Percentiles rank a stretch among this genome's conserved stretches.
Conservation (phyloP, 1,284 basidiomycete genomes). For the Hemileia vastatrix region DNA sequence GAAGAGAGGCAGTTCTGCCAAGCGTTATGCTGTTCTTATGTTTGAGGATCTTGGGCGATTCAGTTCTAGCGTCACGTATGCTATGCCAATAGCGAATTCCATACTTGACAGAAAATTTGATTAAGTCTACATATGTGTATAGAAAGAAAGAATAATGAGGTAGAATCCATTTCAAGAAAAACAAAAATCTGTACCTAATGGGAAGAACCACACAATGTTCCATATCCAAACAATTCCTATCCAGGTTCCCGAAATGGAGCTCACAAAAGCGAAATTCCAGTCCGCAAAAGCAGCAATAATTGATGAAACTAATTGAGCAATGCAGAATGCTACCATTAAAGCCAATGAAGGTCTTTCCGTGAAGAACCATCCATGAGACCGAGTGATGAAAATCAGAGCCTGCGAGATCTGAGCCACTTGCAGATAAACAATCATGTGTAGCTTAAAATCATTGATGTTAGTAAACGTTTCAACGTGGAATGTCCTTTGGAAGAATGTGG, state of each 20-base stretch:
- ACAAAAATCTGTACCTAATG: slow-evolving; percentile 59
- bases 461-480: slow-evolving; percentile 56
- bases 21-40: slow-evolving; percentile 9
- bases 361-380: slow-evolving; percentile 94
- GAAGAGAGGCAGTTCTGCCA: slow-evolving; percentile 9
- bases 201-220: slow-evolving; percentile 87
- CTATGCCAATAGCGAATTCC: slow-evolving; percentile 12
- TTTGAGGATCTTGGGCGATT: slow-evolving; percentile 6
- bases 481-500: slow-evolving; percentile 75
- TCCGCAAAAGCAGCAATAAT: slow-evolving; percentile 87
- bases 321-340: slow-evolving; percentile 75
- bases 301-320: slow-evolving; percentile 86
- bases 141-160: neutral
- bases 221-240: slow-evolving; percentile 75
- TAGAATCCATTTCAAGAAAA: neutral
- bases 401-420: slow-evolving; percentile 97
- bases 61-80: slow-evolving; percentile 9
- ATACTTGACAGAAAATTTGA: slow-evolving; percentile 23
- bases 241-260: slow-evolving; percentile 73
- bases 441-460: slow-evolving; percentile 58
- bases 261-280: slow-evolving; percentile 61
- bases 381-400: slow-evolving; percentile 92
- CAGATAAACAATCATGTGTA: slow-evolving; percentile 72
- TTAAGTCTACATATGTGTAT: slow-evolving; percentile 6
- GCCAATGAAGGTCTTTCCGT: slow-evolving; percentile 90